Evolutionary conservation across 169 alveolate species (phyloP).

Genomic region (Cyclospora cayetanensis): DNA sequence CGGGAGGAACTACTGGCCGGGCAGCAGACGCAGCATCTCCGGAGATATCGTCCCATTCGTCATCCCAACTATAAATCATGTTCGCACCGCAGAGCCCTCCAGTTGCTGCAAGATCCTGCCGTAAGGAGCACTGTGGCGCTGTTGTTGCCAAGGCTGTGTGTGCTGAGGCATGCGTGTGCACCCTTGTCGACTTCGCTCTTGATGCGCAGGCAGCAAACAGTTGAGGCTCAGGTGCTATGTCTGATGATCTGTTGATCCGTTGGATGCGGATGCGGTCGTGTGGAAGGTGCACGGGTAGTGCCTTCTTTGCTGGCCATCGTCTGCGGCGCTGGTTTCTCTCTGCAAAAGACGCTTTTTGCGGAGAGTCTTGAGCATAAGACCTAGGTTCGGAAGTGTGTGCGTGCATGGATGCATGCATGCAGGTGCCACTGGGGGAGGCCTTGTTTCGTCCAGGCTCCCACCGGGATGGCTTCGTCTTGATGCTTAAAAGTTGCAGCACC

Average conservation of each 20-base stretch:
- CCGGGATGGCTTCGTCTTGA: conserved; percentile 78
- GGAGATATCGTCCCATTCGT: conserved; percentile 30
- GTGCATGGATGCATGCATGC: neutral
- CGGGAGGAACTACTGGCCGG: conserved; percentile 4
- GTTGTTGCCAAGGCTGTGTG: neutral
- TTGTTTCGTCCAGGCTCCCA: conserved; percentile 83
- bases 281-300: too few species aligned
- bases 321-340: too few species aligned
- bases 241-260: too few species aligned
- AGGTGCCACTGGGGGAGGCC: conserved; percentile 82
- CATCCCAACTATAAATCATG: conserved; percentile 54
- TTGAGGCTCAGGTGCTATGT: too few species aligned
- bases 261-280: too few species aligned
- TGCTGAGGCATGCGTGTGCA: neutral
- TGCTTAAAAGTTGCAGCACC: conserved; percentile 81
- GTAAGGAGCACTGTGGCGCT: neutral
- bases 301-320: too few species aligned
- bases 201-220: too few species aligned
- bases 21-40: conserved; percentile 38
- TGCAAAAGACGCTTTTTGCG: too few species aligned
- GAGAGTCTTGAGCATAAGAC: too few species aligned
- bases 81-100: conserved; percentile 34
- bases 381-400: too few species aligned
- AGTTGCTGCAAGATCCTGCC: conserved; percentile 19
- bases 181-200: too few species aligned